Evolutionary conservation across 1,284 basidiomycete species (phyloP), one percentile per base, ranked within the genome.

Genomic region (Cutaneotrichosporon cyanovorans): DNA sequence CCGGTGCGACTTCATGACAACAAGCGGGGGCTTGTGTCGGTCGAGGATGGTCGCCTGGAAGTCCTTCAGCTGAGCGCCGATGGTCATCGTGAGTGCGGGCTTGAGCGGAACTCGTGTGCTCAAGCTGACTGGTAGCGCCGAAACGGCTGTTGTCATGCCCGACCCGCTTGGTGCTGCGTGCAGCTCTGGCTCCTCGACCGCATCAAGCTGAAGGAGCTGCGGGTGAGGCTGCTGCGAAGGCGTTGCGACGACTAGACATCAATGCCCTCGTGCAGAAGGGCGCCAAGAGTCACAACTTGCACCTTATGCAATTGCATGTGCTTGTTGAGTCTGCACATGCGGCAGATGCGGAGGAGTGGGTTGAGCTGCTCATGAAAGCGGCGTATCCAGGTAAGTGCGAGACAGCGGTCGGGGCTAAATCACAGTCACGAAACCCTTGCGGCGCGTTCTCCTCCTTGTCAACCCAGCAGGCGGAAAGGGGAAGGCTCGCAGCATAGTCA

Each of bases 401-500:
- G 14, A 8, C 22, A 16, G 6, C 12, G 15, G 16, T 18, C 19
- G 37, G 8, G 7, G 32, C 32, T 34, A 15, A 16, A 45, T 19
- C 0, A 7, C 42, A 48, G 46, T 54, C 20, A 64, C 79, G 18
- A 75, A 77, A 49, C 80, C 76, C 9, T 64, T 68, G 45, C 73
- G 78, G 46, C 63, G 69, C 19, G 69, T 90, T 19, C 78, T 81
- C 50, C 75, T 96, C 2, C 69, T 96, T n/a, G 77, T 96, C 53
- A 97, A 97, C 65, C 92, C 92, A 2, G 73, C 80, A 43, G 85
- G 91, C 48, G 92, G 92, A 2, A 75, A 92, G 78, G 86, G 86
- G 38, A 86, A 85, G 64, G 84, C 78, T 0, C 71, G 69, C 10
- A 56, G 74, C 0, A 73, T 84, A 1, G 91, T 83, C 52, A 68